A percentile compares a stretch with the other conserved stretches of the same genome.
phyloP scores from a whole-genome alignment of 345 rosid species.

The Firmiana major region DNA sequence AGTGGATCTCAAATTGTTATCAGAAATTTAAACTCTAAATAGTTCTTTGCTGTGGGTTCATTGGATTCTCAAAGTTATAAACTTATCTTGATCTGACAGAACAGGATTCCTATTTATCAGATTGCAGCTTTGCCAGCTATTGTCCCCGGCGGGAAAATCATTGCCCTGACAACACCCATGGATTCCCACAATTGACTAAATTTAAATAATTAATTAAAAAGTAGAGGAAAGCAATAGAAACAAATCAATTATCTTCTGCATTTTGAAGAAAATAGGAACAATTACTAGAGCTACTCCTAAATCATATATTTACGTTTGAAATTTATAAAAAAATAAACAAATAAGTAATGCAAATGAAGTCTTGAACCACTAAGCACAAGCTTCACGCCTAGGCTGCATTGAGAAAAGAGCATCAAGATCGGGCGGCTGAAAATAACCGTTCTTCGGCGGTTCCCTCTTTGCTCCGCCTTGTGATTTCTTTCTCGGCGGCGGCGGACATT shows the following conservation, averaged over 20 bases:
- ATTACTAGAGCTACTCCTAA: background rate
- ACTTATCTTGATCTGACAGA: background rate
- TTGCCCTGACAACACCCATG: conserved; percentile 6
- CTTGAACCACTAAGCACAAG: conserved; percentile 5
- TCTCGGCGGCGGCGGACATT: conserved; percentile 27
- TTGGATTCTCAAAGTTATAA: too few species aligned
- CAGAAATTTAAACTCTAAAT: background rate
- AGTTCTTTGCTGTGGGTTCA: too few species aligned
- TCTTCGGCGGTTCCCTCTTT: conserved; percentile 16
- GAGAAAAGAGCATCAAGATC: conserved; percentile 23
- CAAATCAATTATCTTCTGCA: background rate
- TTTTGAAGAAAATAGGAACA: background rate
- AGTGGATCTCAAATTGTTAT: background rate
- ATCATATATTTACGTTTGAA: conserved; percentile 2
- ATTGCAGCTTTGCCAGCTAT: conserved; percentile 16
- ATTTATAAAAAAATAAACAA: background rate
- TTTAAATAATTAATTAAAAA: too few species aligned
- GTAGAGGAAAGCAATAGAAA: background rate
- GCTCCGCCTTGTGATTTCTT: conserved; percentile 12
- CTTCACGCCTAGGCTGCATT: conserved; percentile 8
- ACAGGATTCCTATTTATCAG: background rate
- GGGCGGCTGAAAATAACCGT: conserved; percentile 21
- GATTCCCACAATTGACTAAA: background rate
- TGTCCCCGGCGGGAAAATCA: conserved; percentile 12
- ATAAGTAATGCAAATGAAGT: too few species aligned